These are phyloP conservation scores for Scedosporium boydii DNA, from an alignment of 2,329 filamentous ascomycete genomes.

Conservation along the genomic window DNA sequence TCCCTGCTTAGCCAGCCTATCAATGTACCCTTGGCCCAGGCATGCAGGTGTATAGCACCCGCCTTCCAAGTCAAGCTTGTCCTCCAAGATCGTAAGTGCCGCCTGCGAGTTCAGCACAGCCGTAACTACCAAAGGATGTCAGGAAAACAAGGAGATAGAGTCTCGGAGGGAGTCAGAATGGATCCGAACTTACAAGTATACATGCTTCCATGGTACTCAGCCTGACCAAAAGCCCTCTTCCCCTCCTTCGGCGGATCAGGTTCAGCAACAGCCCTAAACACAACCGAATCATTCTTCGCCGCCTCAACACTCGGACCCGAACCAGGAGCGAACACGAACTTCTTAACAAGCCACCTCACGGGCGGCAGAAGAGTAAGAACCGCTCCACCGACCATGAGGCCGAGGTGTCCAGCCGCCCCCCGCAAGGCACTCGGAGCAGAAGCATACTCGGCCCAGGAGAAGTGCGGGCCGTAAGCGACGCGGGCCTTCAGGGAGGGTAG, in stretches of 20 bases:
- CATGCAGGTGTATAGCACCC: conserved; percentile 65
- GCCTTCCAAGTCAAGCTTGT: conserved; percentile 50
- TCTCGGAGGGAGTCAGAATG: conserved; percentile 2
- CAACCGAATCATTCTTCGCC: conserved; percentile 47
- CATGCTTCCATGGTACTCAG: conserved; percentile 42
- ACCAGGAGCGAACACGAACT: conserved; percentile 41
- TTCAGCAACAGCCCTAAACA: conserved; percentile 55
- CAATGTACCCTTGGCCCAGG: conserved; percentile 56
- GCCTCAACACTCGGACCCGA: conserved; percentile 43
- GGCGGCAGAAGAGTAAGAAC: conserved; percentile 35
- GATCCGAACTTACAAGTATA: conserved; percentile 48
- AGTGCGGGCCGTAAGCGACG: conserved; percentile 51
- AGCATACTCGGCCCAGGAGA: conserved; percentile 47
- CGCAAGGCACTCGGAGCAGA: conserved; percentile 38
- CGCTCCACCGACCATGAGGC: conserved; percentile 30
- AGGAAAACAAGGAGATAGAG: conserved; percentile 4
- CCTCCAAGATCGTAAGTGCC: conserved; percentile 55
- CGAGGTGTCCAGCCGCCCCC: conserved; percentile 41
- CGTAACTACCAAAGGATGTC: conserved; percentile 40
- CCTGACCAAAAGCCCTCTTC: conserved; percentile 45
- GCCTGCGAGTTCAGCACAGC: conserved; percentile 54
- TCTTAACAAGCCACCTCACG: conserved; percentile 33
- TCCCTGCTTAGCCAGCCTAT: conserved; percentile 50
- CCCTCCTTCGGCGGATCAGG: conserved; percentile 39
- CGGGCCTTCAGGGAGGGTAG: conserved; percentile 28